These are phyloP conservation scores for Aspergillus melleus DNA, from an alignment of 2,329 filamentous ascomycete genomes.

Conservation along the genomic window DNA sequence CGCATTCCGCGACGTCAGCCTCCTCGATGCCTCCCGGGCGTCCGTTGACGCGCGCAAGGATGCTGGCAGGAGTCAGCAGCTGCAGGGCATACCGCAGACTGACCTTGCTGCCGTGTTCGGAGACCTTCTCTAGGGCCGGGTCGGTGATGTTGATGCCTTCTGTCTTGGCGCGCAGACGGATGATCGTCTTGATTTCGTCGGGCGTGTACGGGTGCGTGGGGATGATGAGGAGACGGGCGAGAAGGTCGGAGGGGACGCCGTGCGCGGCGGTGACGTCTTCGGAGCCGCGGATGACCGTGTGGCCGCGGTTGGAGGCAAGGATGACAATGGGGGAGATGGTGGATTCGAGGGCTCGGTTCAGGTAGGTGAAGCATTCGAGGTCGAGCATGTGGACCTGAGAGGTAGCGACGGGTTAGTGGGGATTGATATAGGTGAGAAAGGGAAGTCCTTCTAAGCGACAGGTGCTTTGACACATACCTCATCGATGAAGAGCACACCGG, in stretches of 20 bases:
- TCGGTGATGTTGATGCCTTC: constrained; percentile 79
- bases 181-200: constrained; percentile 89
- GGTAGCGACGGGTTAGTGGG: constrained; percentile 6
- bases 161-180: constrained; percentile 77
- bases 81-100: constrained; percentile 92
- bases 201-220: constrained; percentile 87
- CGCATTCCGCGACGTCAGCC: constrained; percentile 75
- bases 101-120: constrained; percentile 82
- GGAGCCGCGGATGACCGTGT: constrained; percentile 88
- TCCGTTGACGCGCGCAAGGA: constrained; percentile 82
- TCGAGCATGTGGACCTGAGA: constrained; percentile 95
- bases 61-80: constrained; percentile 83
- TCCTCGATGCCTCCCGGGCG: constrained; percentile 71
- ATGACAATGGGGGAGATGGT: constrained; percentile 95
- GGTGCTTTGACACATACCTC: constrained; percentile 62
- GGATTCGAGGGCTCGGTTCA: constrained; percentile 96
- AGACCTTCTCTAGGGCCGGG: constrained; percentile 80
- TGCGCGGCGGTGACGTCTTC: constrained; percentile 79
- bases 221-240: constrained; percentile 91
- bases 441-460: not conserved
- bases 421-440: constrained; percentile 19
- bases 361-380: constrained; percentile 97
- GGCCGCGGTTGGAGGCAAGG: constrained; percentile 92
- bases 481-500: constrained; percentile 96
- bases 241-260: constrained; percentile 89